A percentile compares a stretch with the other conserved stretches of the same genome.
Evolutionary conservation across 371 early-diverging fungal species (phyloP).

Genomic region (Coemansia sp.): DNA sequence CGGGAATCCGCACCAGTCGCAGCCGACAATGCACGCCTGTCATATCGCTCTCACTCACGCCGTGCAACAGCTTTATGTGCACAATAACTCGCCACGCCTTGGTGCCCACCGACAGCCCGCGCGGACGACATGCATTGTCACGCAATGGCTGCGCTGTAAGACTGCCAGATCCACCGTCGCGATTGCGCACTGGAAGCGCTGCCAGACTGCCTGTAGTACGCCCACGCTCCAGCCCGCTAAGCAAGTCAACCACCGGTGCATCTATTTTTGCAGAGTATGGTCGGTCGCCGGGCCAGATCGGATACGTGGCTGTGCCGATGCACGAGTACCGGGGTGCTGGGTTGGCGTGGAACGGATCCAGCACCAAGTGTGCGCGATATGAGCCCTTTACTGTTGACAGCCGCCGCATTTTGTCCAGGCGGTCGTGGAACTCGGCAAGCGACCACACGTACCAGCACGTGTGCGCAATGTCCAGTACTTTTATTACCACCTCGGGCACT

Average conservation of each 20-base stretch:
- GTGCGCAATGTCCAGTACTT: slow-evolving; percentile 72
- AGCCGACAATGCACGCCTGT: slow-evolving; percentile 82
- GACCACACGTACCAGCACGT: slow-evolving; percentile 75
- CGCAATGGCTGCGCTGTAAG: not conserved
- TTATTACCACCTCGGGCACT: slow-evolving; percentile 58
- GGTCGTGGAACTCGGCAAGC: slow-evolving; percentile 63
- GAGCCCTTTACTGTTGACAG: slow-evolving; percentile 73
- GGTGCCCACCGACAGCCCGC: slow-evolving; percentile 42
- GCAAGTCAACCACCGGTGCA: slow-evolving; percentile 60
- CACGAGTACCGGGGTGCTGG: slow-evolving; percentile 66
- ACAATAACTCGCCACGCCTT: slow-evolving; percentile 72
- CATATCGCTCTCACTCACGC: slow-evolving; percentile 67
- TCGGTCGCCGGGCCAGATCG: slow-evolving; percentile 55
- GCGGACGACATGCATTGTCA: not conserved
- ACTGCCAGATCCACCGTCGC: not conserved
- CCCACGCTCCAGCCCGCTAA: slow-evolving; percentile 60
- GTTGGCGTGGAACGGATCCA: slow-evolving; percentile 74
- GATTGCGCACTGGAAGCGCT: slow-evolving; percentile 7
- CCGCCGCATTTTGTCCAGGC: slow-evolving; percentile 76
- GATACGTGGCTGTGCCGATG: slow-evolving; percentile 62
- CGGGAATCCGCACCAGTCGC: slow-evolving; percentile 46
- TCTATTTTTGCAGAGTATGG: slow-evolving; percentile 56
- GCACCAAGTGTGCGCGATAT: slow-evolving; percentile 72
- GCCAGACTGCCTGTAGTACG: slow-evolving; percentile 28
- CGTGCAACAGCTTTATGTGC: slow-evolving; percentile 64